Conservation (phyloP, 2,329 filamentous ascomycete genomes). For the Aspergillus costaricaensis region DNA sequence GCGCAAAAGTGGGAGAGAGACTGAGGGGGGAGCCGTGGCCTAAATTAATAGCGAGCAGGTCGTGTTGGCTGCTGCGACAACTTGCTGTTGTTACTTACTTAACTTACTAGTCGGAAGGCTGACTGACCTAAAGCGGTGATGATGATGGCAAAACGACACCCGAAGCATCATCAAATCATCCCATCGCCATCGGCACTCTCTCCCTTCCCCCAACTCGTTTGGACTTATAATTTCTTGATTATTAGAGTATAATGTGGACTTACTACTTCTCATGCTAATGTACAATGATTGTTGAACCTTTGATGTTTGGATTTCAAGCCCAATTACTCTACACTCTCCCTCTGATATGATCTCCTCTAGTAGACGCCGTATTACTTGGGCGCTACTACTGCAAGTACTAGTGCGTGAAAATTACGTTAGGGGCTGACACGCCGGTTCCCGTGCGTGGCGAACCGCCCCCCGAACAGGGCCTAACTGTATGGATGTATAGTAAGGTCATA, state of each 20-base stretch:
- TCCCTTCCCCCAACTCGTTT: background rate
- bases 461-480: background rate
- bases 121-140: slow-evolving; percentile 5
- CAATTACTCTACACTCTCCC: background rate
- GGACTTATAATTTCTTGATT: background rate
- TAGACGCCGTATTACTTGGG: background rate
- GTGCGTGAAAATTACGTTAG: slow-evolving; percentile 2
- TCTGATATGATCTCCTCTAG: background rate
- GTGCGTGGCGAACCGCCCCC: slow-evolving; percentile 1
- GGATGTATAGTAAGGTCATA: background rate
- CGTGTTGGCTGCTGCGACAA: background rate
- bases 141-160: slow-evolving; percentile 1
- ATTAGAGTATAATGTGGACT: too few relatives aligned
- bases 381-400: background rate
- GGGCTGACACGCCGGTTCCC: background rate
- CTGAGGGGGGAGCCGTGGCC: background rate
- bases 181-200: background rate
- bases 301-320: background rate
- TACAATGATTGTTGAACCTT: too few relatives aligned
- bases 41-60: slow-evolving; percentile 4
- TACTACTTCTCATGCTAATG: too few relatives aligned
- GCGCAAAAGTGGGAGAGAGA: background rate
- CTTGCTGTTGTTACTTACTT: background rate
- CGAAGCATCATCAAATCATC: background rate
- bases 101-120: background rate